These are phyloP conservation scores for Podochytrium sp. DNA, from an alignment of 192 early-diverging fungal genomes.

Conservation along the genomic window DNA sequence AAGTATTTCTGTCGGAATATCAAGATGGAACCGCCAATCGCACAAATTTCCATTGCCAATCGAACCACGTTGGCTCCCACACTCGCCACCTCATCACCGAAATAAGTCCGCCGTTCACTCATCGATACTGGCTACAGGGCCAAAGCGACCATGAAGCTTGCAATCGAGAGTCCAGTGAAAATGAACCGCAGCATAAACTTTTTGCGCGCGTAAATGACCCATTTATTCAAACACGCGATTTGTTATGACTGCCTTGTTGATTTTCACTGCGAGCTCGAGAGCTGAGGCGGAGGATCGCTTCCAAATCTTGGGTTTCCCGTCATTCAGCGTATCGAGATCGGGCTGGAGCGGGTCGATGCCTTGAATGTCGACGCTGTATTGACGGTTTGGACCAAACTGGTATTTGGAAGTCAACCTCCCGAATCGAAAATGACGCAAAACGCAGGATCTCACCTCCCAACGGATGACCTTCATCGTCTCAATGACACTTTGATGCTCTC, in stretches of 20 bases:
- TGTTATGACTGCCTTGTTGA: constrained; percentile 21
- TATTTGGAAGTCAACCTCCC: neutral
- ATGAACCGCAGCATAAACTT: constrained; percentile 30
- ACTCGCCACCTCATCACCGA: neutral
- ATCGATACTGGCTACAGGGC: constrained; percentile 14
- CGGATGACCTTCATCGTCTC: constrained; percentile 16
- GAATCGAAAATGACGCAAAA: neutral
- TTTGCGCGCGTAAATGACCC: constrained; percentile 30
- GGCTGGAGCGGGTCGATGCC: constrained; percentile 25
- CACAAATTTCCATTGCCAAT: no score
- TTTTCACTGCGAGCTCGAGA: constrained; percentile 28
- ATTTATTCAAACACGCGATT: constrained; percentile 36
- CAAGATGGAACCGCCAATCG: no score
- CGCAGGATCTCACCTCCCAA: constrained; percentile 17
- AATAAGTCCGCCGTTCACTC: neutral
- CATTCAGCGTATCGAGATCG: neutral
- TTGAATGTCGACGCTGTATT: constrained; percentile 8
- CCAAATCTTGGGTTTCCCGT: neutral
- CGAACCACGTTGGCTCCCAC: neutral
- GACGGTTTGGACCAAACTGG: constrained; percentile 23
- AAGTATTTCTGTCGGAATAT: no score
- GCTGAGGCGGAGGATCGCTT: constrained; percentile 6
- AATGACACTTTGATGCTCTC: constrained; percentile 13
- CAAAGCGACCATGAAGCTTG: constrained; percentile 21
- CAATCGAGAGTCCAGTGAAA: constrained; percentile 1